These are phyloP conservation scores for Psophocarpus tetragonolobus DNA, from an alignment of 306 rosid species.

Conservation along the genomic window DNA sequence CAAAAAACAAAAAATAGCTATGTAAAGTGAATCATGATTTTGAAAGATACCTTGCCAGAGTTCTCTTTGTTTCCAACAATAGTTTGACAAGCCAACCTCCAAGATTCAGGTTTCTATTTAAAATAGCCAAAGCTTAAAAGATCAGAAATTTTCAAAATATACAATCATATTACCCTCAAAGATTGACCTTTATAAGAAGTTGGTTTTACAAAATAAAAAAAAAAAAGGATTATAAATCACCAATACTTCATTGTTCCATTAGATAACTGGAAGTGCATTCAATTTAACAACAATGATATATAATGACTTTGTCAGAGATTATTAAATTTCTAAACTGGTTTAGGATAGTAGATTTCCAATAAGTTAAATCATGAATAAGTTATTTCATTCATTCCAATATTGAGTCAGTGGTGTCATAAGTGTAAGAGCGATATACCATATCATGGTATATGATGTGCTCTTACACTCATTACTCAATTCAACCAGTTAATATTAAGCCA, in stretches of 20 bases:
- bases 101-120: conserved; percentile 85
- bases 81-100: conserved; percentile 98
- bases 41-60: conserved; percentile 75
- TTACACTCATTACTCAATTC: too few relatives aligned
- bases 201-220: not conserved
- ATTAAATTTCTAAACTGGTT: not conserved
- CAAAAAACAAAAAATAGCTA: not conserved
- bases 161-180: not conserved
- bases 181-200: not conserved
- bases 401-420: too few relatives aligned
- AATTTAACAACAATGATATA: not conserved
- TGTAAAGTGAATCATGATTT: conserved; percentile 26
- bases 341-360: not conserved
- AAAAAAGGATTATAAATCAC: not conserved
- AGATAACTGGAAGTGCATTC: not conserved
- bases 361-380: not conserved
- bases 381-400: not conserved
- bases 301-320: not conserved
- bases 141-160: conserved; percentile 12
- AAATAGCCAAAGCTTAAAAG: conserved; percentile 2
- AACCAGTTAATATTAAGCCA: not conserved
- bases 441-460: too few relatives aligned
- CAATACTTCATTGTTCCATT: not conserved
- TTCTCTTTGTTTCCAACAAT: conserved; percentile 92
- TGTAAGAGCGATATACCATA: too few relatives aligned